Evolutionary conservation across 495 filamentous ascomycete genomes (phyloP).

Genomic region (Apiosordaria backusii): DNA sequence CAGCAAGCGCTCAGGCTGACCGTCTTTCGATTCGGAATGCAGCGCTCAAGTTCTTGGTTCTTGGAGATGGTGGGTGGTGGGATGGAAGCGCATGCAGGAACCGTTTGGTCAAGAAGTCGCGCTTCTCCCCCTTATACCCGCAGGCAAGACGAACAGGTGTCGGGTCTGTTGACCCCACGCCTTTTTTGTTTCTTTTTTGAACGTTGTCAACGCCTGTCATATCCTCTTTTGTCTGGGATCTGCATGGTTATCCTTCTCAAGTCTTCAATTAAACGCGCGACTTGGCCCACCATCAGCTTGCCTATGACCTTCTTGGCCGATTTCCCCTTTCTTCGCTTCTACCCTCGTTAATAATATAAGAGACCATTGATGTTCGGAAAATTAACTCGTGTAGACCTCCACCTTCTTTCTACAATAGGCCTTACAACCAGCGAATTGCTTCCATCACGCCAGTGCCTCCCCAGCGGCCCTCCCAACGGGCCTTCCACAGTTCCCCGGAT

Average conservation of each 20-base stretch:
- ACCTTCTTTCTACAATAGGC: slow-evolving; percentile 20
- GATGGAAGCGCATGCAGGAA: slow-evolving; percentile 6
- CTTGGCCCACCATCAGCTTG: slow-evolving; percentile 16
- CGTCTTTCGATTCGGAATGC: slow-evolving; percentile 9
- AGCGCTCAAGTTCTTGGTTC: background rate
- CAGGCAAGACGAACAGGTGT: background rate
- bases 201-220: background rate
- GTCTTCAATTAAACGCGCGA: slow-evolving; percentile 19
- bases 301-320: slow-evolving; percentile 4
- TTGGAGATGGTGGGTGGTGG: background rate
- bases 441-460: slow-evolving; percentile 16
- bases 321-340: slow-evolving; percentile 6
- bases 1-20: slow-evolving; percentile 17
- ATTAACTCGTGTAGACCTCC: slow-evolving; percentile 17
- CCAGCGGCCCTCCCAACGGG: slow-evolving; percentile 10
- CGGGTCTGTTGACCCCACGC: background rate
- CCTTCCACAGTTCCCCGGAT: background rate
- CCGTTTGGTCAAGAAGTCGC: background rate
- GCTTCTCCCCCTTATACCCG: background rate
- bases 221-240: slow-evolving; percentile 14
- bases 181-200: background rate
- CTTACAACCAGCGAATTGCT: slow-evolving; percentile 18
- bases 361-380: background rate
- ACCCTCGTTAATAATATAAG: background rate
- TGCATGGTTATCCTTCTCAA: slow-evolving; percentile 12